Base-by-base conservation (phyloP, 2,329 filamentous ascomycete species). In the Onygenales sp. region DNA sequence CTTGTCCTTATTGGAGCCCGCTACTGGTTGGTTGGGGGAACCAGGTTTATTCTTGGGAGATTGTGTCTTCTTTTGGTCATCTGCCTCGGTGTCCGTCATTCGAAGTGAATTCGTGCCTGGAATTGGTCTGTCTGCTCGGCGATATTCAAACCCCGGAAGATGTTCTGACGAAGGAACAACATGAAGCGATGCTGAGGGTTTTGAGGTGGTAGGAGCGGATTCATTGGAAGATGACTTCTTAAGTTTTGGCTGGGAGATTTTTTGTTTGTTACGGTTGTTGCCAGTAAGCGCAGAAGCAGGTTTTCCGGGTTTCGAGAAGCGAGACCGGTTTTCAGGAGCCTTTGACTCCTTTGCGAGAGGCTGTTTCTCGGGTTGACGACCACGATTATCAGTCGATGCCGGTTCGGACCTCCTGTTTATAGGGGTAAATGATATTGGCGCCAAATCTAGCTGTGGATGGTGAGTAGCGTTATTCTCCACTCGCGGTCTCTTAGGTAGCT, bases 81-180 rank as follows among this genome's bases (percentile, higher is more conserved):
- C 46, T 42, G 4, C 37, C 36, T 37, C 55, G 45, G 17, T 55
- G 57, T 32, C 40, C 9, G 47, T 39, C 21, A 58, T 56, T 27
- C 49, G 48, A 46, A 53, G 8, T 8, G 43, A 33, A 6, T 54
- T 27, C 9, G 57, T 53, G 14, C 43, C 44, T n/a, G 57, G 51
- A 13, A 47, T 17, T 32, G 52, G 42, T 14, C 49, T 36, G 39
- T 58, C 60, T 52, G 54, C 61, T 13, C 63, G 59, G 36, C 66
- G 66, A 54, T 69, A 73, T 59, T 71, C 64, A 53, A 72, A 73
- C 44, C 65, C 66, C 2, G 68, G 64, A 46, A 70, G 57, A 40
- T 69, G 65, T 21, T 69, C 70, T 6, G 68, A 67, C 7, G 70
- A 69, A 48, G 66, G 63, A 13, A 68, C 55, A 13, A 67, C 58